Percentiles rank a stretch among this genome's conserved stretches.
These are phyloP conservation scores for Paecilomyces sp. DNA, from an alignment of 2,329 filamentous ascomycete species.

Conservation along the genomic window DNA sequence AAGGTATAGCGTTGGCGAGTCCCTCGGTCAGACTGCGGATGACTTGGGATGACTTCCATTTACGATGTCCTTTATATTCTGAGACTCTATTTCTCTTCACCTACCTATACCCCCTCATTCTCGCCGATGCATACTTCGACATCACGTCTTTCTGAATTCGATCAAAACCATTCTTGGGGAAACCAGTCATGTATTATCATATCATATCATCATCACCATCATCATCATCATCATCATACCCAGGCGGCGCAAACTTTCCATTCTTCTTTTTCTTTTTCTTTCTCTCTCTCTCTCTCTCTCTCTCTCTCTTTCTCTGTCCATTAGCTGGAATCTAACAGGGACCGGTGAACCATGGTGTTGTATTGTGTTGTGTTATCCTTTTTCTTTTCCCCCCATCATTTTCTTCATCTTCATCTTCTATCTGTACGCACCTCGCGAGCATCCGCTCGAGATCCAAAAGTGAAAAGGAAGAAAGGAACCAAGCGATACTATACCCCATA, in stretches of 20 bases:
- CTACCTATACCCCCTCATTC: background rate
- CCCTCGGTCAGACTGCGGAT: too few relatives aligned
- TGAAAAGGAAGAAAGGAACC: background rate
- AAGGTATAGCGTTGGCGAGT: constrained; percentile 8
- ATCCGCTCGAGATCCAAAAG: background rate
- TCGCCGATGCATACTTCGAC: too few relatives aligned
- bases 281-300: background rate
- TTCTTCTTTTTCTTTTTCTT: background rate
- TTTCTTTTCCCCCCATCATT: background rate
- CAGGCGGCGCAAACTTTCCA: background rate
- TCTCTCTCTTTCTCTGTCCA: background rate
- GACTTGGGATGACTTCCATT: background rate
- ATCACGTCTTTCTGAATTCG: background rate
- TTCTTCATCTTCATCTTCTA: background rate
- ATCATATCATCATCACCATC: background rate
- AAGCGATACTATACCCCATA: background rate
- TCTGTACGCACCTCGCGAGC: background rate
- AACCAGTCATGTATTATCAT: constrained; percentile 1
- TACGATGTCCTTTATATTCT: background rate
- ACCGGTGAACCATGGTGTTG: background rate
- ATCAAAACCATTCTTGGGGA: background rate
- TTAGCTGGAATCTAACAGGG: background rate
- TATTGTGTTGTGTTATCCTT: background rate
- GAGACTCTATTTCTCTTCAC: background rate
- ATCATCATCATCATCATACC: constrained; percentile 1